Percentiles rank a stretch among this genome's conserved stretches.
Evolutionary conservation across 306 rosid genomes (phyloP).

Genomic region (Gillenia trifoliata): DNA sequence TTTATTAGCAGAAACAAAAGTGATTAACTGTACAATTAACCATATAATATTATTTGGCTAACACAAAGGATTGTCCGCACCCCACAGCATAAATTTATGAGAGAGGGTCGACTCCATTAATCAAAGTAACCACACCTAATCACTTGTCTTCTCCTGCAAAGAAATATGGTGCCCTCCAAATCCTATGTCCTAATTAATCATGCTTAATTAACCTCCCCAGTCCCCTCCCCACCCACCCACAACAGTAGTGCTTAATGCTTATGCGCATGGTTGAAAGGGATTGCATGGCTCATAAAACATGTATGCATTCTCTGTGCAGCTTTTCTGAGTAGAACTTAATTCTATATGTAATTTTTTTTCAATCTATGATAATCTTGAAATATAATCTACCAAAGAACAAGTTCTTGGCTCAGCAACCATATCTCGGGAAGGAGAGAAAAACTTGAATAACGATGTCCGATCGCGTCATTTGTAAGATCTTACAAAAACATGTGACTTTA

Average conservation of each 20-base stretch:
- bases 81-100: neutral
- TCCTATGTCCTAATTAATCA: no score
- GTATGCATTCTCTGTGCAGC: neutral
- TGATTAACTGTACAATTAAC: no score
- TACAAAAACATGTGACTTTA: no score
- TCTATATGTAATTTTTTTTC: no score
- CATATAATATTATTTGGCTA: no score
- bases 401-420: neutral
- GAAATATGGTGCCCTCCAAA: neutral
- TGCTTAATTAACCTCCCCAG: no score
- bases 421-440: neutral
- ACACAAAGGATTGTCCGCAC: no score
- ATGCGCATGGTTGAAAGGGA: neutral
- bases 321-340: neutral
- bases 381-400: neutral
- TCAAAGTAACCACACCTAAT: neutral
- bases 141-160: neutral
- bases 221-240: neutral
- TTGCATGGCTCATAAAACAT: neutral
- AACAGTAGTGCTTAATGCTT: neutral
- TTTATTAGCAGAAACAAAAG: no score
- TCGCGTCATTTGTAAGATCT: neutral
- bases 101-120: constrained; percentile 3
- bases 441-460: neutral
- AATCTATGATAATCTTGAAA: neutral